Base-by-base conservation (phyloP, 2,329 filamentous ascomycete genomes). In the Xylaria multiplex region DNA sequence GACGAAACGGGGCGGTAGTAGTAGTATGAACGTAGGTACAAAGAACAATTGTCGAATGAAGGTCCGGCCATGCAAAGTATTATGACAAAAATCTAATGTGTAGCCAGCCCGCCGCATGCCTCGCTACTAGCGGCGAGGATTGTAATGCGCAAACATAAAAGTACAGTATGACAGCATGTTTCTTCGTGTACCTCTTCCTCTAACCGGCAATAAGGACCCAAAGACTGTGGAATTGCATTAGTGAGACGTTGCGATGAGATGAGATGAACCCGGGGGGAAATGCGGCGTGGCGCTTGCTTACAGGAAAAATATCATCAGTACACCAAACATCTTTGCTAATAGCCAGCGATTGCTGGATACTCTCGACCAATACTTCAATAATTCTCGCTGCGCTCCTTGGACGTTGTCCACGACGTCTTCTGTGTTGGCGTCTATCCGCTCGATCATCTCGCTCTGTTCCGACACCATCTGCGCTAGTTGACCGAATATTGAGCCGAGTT, bases 341-440 rank as follows among this genome's bases (percentile, higher is more conserved):
- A 99, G 82, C 96, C 95, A 98, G 70, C 96, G 86, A 82, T 99
- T 99, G 69, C 94, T 93, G 63, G 93, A 96, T 32, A 98, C 94
- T 46, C 94, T 87, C 32, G 89, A 91, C 95, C 96, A 99, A 81
- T 98, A 99, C 79, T 97, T 97, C 81, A 99, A 88, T 75, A 99
- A 79, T 80, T 99, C 95, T 69, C 94, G 86, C 78, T 99, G 96
- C 6, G 96, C 96, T 19, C 96, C 96, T 76, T 97, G 89, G n/a
- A 99, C 95, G 74, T 99, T 99, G 76, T 98, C 95, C 61, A 99
- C 95, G 6, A 99, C 93, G 73, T 97, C 94, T 76, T 99, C 96
- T 1, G 95, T 97, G 79, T 98, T 97, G 70, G 95, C 95, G 75
- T 98, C 95, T 76, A 97, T 97, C 56, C 95, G 86, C 80, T 98